Evolutionary conservation across 148 eudicot genomes (phyloP).

Genomic region (Vaccinium macrocarpon): DNA sequence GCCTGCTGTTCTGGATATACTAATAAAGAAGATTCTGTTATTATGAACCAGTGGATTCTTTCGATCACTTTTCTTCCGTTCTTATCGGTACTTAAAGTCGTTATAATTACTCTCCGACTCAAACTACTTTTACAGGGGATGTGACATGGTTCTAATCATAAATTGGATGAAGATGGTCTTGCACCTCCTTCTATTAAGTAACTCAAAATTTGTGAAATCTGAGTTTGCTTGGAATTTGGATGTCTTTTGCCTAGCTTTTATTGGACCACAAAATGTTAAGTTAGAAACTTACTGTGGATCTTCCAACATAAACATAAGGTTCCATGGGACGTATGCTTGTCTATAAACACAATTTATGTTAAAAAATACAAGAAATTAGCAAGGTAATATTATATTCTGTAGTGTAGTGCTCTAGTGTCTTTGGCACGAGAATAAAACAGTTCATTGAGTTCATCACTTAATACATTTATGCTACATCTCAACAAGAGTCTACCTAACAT

Average conservation of each 20-base stretch:
- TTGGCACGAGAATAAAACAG: too few relatives aligned
- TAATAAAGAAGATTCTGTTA: slow-evolving; percentile 99
- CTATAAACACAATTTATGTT: too few relatives aligned
- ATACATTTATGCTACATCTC: too few relatives aligned
- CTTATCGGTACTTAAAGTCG: slow-evolving; percentile 54
- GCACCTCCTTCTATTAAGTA: slow-evolving; percentile 57
- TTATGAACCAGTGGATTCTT: slow-evolving; percentile 94
- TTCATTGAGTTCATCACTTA: too few relatives aligned
- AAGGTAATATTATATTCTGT: too few relatives aligned
- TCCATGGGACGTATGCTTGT: background rate
- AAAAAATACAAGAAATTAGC: too few relatives aligned
- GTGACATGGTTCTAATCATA: slow-evolving; percentile 98
- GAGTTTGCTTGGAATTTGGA: background rate
- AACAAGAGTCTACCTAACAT: too few relatives aligned
- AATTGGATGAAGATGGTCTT: slow-evolving; percentile 96
- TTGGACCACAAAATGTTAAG: background rate
- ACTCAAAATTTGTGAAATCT: background rate
- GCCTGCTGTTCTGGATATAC: slow-evolving; percentile 95
- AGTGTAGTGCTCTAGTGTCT: too few relatives aligned
- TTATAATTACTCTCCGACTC: background rate
- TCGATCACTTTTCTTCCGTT: slow-evolving; percentile 90
- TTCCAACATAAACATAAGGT: background rate
- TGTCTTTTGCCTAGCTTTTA: background rate
- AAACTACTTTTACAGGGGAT: slow-evolving; percentile 54
- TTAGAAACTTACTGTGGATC: background rate